Conservation (phyloP, 257 asterid genomes). For the Penstemon newberryi region DNA sequence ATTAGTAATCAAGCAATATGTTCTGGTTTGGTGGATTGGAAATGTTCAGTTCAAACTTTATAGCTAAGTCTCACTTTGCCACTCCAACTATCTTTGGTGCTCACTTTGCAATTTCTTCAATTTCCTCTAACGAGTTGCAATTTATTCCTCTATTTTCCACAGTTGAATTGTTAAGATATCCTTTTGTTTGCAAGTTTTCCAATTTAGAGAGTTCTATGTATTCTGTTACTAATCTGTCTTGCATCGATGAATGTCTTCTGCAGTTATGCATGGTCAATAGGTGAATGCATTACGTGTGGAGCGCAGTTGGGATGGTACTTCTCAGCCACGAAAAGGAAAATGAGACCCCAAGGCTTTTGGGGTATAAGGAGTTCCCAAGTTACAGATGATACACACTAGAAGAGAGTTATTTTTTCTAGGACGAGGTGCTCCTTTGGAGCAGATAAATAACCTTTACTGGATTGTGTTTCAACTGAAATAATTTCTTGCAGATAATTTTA, state of each 20-base stretch:
- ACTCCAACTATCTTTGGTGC: too few relatives aligned
- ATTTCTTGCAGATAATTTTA: too few relatives aligned
- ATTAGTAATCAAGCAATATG: slow-evolving; percentile 1
- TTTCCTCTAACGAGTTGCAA: neutral
- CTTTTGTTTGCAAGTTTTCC: neutral
- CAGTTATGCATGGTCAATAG: slow-evolving; percentile 79
- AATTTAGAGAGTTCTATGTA: neutral
- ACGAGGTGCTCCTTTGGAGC: slow-evolving; percentile 13
- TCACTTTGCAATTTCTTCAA: too few relatives aligned
- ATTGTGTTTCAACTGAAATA: neutral
- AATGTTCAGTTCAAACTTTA: neutral
- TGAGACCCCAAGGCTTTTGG: slow-evolving; percentile 87
- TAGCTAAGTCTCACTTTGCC: neutral
- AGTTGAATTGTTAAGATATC: neutral
- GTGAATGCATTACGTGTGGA: slow-evolving; percentile 78
- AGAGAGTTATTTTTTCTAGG: neutral
- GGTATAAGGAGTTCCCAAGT: slow-evolving; percentile 89
- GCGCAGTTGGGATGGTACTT: slow-evolving; percentile 89
- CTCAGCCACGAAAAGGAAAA: slow-evolving; percentile 59
- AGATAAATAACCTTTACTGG: slow-evolving; percentile 11
- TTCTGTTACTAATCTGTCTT: neutral
- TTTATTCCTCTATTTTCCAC: neutral
- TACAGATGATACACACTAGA: slow-evolving; percentile 49
- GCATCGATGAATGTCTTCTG: slow-evolving; percentile 6
- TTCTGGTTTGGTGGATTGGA: neutral